Percentiles rank a stretch among this genome's conserved stretches.
These are phyloP conservation scores for Yamadazyma jaroonii DNA, from an alignment of 1,139 yeast species.

Conservation along the genomic window DNA sequence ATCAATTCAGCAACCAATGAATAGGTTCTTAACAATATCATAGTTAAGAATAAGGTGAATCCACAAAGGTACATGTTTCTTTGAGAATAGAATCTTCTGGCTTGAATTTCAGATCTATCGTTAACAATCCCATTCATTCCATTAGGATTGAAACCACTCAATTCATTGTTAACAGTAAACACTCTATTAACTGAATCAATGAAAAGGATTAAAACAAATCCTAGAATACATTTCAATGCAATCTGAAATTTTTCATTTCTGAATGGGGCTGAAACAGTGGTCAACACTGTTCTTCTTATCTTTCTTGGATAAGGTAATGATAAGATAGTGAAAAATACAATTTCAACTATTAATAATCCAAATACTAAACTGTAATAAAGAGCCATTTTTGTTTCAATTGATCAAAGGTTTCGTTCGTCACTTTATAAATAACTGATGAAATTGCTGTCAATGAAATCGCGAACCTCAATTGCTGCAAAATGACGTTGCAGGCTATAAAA, in stretches of 20 bases:
- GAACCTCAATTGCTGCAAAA: background rate
- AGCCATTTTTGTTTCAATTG: slow-evolving; percentile 46
- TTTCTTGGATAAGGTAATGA: slow-evolving; percentile 84
- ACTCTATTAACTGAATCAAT: slow-evolving; percentile 88
- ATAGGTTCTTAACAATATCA: slow-evolving; percentile 85
- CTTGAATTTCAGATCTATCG: slow-evolving; percentile 78
- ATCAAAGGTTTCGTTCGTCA: no score
- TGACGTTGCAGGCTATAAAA: no score
- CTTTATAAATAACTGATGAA: background rate
- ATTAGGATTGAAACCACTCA: slow-evolving; percentile 29
- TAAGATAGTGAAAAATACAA: slow-evolving; percentile 75
- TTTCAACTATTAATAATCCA: slow-evolving; percentile 69
- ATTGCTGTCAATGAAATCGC: no score
- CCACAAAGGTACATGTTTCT: slow-evolving; percentile 97
- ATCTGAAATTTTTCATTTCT: slow-evolving; percentile 69
- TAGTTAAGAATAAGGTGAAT: slow-evolving; percentile 84
- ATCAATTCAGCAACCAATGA: slow-evolving; percentile 75
- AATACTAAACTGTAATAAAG: slow-evolving; percentile 75
- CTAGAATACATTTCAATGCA: slow-evolving; percentile 77
- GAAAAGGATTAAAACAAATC: slow-evolving; percentile 80
- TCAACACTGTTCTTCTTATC: slow-evolving; percentile 66
- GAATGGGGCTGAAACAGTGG: slow-evolving; percentile 66
- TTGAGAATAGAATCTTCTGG: slow-evolving; percentile 92
- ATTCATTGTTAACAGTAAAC: slow-evolving; percentile 64
- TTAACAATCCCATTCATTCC: slow-evolving; percentile 26